These are phyloP conservation scores for Scytalidium lignicola DNA, from an alignment of 2,329 filamentous ascomycete species.

Conservation along the genomic window DNA sequence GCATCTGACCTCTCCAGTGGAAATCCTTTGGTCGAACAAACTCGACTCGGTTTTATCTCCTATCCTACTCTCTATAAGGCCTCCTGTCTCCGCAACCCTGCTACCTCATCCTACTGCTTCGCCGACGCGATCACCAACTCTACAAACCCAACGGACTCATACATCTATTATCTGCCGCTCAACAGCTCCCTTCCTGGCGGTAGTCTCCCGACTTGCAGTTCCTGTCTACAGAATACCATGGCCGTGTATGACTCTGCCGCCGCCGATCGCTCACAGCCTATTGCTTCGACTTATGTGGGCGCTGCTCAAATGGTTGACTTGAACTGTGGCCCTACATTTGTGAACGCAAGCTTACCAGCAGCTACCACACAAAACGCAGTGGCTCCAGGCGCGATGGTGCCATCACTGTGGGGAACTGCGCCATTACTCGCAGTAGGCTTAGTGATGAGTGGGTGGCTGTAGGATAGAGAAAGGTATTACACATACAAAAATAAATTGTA, in stretches of 20 bases:
- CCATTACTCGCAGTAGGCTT: not conserved
- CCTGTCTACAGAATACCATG: slow-evolving; percentile 78
- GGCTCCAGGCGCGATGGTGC: not conserved
- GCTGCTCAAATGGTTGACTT: slow-evolving; percentile 72
- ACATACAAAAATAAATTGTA: not conserved
- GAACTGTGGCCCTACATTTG: slow-evolving; percentile 53
- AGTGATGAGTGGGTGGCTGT: not conserved
- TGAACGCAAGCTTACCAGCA: slow-evolving; percentile 48
- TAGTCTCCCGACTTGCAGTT: slow-evolving; percentile 67
- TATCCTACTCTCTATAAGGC: slow-evolving; percentile 77
- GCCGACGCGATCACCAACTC: slow-evolving; percentile 77
- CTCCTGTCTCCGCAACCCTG: slow-evolving; percentile 68
- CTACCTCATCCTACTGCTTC: slow-evolving; percentile 69
- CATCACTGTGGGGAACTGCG: not conserved
- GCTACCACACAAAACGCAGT: slow-evolving; percentile 10
- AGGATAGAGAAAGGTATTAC: not conserved
- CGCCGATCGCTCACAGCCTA: slow-evolving; percentile 57
- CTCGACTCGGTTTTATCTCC: slow-evolving; percentile 68
- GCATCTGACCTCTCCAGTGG: slow-evolving; percentile 61
- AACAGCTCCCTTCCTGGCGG: slow-evolving; percentile 64
- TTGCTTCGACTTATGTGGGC: slow-evolving; percentile 62
- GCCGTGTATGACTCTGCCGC: slow-evolving; percentile 68
- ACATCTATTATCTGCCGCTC: slow-evolving; percentile 81
- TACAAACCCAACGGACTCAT: slow-evolving; percentile 64
- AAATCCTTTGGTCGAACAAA: slow-evolving; percentile 67